Conservation (phyloP, 2,329 filamentous ascomycete genomes). For the Boeremia lycopersici region DNA sequence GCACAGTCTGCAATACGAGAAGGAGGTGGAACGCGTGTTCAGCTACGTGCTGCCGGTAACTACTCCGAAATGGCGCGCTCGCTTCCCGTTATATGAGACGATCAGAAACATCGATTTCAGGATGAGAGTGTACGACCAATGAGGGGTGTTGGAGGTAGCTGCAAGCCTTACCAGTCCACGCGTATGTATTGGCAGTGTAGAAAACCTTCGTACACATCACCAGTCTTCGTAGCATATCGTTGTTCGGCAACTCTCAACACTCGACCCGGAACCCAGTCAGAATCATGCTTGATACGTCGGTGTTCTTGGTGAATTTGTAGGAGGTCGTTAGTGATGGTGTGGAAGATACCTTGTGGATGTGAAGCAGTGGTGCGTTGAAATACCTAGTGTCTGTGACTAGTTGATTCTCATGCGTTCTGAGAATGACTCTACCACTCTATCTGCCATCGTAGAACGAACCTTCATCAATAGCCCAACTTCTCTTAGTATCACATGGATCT, state of each 20-base stretch:
- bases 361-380: not conserved
- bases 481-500: slow-evolving; percentile 7
- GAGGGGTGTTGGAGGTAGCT: not conserved
- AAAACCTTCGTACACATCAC: slow-evolving; percentile 15
- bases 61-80: slow-evolving; percentile 1
- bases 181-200: slow-evolving; percentile 16
- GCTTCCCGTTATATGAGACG: slow-evolving; percentile 16
- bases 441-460: not conserved
- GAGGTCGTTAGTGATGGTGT: not conserved
- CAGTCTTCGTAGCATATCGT: not conserved
- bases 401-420: slow-evolving; percentile 6
- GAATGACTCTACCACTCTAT: not conserved
- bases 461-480: slow-evolving; percentile 3
- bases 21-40: slow-evolving; percentile 1
- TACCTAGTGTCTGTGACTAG: slow-evolving; percentile 4
- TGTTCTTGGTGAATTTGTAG: not conserved
- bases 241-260: not conserved
- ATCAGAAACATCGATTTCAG: slow-evolving; percentile 3
- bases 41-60: slow-evolving; percentile 1
- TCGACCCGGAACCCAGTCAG: not conserved
- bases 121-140: slow-evolving; percentile 8
- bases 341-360: not conserved
- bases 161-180: not conserved
- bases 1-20: not conserved
- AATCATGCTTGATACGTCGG: not conserved